Evolutionary conservation across 352 stramenopile genomes (phyloP).

Genomic region (Phytophthora fragariaefolia): DNA sequence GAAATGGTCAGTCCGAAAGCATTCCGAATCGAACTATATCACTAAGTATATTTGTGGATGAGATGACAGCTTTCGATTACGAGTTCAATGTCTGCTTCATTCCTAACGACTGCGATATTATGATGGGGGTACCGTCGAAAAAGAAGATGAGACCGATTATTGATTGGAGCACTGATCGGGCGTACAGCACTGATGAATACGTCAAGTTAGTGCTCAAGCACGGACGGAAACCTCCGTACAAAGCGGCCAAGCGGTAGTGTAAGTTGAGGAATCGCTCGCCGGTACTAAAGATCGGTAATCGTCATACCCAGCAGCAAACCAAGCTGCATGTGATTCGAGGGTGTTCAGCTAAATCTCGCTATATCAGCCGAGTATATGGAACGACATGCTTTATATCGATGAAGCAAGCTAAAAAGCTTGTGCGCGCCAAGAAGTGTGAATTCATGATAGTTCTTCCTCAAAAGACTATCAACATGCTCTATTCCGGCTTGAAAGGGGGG

Average conservation of each 20-base stretch:
- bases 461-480: neutral
- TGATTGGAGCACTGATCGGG: neutral
- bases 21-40: neutral
- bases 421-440: neutral
- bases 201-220: neutral
- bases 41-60: conserved; percentile 7
- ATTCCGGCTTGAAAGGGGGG: neutral
- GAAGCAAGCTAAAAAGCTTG: conserved; percentile 9
- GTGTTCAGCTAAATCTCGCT: neutral
- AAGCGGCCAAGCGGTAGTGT: neutral
- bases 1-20: neutral
- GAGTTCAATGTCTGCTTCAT: conserved; percentile 14
- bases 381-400: conserved; percentile 1
- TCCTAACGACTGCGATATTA: conserved; percentile 2
- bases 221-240: neutral
- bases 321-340: conserved; percentile 4
- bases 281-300: neutral
- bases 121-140: conserved; percentile 17
- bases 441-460: conserved; percentile 13
- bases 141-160: conserved; percentile 11
- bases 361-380: conserved; percentile 1
- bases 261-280: neutral
- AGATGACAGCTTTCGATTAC: conserved; percentile 9
- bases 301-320: conserved; percentile 3
- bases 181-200: neutral